Percentiles rank a stretch among this genome's conserved stretches.
phyloP scores from a whole-genome alignment of 2,329 filamentous ascomycete species.

The Metarhizium guizhouense region DNA sequence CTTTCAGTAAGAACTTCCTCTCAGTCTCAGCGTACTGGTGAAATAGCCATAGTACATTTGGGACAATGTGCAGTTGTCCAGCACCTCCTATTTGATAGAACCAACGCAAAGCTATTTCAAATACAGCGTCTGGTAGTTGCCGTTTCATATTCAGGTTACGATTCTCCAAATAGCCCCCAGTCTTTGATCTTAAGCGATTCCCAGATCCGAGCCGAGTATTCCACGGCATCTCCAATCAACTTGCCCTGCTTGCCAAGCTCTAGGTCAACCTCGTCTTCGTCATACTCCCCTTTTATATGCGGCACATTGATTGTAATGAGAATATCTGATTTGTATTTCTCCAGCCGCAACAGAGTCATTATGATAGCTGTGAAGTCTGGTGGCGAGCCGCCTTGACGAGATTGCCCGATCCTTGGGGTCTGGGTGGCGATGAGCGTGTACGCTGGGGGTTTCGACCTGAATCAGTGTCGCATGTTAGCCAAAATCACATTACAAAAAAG shows the following conservation, averaged over 20 bases:
- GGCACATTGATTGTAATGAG: conserved; percentile 84
- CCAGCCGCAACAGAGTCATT: conserved; percentile 68
- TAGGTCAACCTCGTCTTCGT: conserved; percentile 62
- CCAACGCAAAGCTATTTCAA: neutral
- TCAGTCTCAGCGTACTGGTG: neutral
- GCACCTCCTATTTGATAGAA: neutral
- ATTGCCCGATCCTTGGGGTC: conserved; percentile 29
- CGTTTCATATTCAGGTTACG: conserved; percentile 6
- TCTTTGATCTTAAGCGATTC: conserved; percentile 70
- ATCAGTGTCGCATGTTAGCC: conserved; percentile 21
- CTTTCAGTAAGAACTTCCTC: no score
- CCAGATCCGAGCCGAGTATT: conserved; percentile 60
- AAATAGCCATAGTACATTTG: neutral
- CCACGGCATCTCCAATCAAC: conserved; percentile 59
- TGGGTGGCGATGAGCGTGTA: conserved; percentile 64
- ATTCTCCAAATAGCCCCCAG: conserved; percentile 60
- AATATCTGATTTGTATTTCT: conserved; percentile 68
- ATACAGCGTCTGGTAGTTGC: neutral
- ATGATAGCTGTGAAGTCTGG: conserved; percentile 66
- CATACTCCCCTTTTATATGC: conserved; percentile 66
- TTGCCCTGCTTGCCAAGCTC: conserved; percentile 56
- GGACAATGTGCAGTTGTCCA: neutral
- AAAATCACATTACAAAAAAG: neutral
- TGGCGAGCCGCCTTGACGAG: conserved; percentile 26
- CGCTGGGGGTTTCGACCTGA: conserved; percentile 41